Percentiles rank a stretch among this genome's conserved stretches.
Conservation (phyloP, 495 filamentous ascomycete species). For the Penicillium parvum region DNA sequence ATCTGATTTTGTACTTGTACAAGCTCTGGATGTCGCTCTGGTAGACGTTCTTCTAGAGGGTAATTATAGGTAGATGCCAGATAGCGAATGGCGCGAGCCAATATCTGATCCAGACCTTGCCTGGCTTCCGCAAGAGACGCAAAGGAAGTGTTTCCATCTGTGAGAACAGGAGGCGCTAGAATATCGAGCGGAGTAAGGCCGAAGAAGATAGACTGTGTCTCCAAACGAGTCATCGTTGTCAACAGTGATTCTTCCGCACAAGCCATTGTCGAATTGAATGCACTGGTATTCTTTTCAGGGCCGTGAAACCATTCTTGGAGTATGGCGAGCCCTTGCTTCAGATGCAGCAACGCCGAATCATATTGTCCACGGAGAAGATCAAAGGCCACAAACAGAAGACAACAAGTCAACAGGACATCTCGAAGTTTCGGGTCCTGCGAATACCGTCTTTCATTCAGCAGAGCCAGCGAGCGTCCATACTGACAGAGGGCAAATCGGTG, state of each 20-base stretch:
- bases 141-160: not conserved
- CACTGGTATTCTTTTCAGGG: not conserved
- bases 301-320: slow-evolving; percentile 1
- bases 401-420: slow-evolving; percentile 19
- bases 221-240: slow-evolving; percentile 4
- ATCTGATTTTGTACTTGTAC: not conserved
- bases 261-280: not conserved
- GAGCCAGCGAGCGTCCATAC: slow-evolving; percentile 10
- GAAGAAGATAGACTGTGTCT: slow-evolving; percentile 5
- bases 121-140: not conserved
- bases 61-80: not conserved
- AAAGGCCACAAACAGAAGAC: slow-evolving; percentile 19
- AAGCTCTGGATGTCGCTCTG: not conserved
- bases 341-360: slow-evolving; percentile 14
- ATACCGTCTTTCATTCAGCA: slow-evolving; percentile 11
- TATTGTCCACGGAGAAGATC: slow-evolving; percentile 21
- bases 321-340: slow-evolving; percentile 13
- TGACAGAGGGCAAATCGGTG: slow-evolving; percentile 22
- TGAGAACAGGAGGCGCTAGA: too few species aligned
- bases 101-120: not conserved
- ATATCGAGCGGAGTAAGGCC: not conserved
- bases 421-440: slow-evolving; percentile 17
- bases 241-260: not conserved
- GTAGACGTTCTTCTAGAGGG: not conserved
- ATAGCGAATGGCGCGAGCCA: not conserved